Conservation (phyloP, 495 filamentous ascomycete genomes). For the Trichoderma erinaceum region DNA sequence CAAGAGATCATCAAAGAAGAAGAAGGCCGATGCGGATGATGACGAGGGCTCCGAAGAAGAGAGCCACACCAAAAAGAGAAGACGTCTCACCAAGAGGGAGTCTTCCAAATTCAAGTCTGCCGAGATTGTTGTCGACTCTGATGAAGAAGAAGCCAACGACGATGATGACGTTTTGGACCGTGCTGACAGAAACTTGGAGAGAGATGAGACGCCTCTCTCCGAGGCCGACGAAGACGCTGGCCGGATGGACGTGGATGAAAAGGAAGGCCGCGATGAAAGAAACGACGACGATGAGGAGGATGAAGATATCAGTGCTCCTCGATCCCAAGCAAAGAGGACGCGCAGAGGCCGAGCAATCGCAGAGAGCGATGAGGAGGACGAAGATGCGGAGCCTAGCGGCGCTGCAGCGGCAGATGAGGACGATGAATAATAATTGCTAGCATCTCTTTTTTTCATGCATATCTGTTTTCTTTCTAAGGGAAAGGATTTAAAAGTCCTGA, state of each 20-base stretch:
- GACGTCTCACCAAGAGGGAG: conserved; percentile 52
- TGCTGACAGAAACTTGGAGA: conserved; percentile 35
- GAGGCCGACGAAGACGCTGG: conserved; percentile 24
- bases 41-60: conserved; percentile 41
- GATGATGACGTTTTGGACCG: conserved; percentile 38
- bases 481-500: background rate
- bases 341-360: conserved; percentile 38
- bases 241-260: conserved; percentile 22
- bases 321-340: conserved; percentile 27
- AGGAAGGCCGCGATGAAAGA: conserved; percentile 19
- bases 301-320: conserved; percentile 30
- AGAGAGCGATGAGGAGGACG: conserved; percentile 43
- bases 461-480: background rate
- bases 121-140: conserved; percentile 72
- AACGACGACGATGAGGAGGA: conserved; percentile 41
- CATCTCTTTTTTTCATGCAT: background rate
- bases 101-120: conserved; percentile 67
- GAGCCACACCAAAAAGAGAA: conserved; percentile 55
- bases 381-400: conserved; percentile 16
- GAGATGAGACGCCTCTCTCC: conserved; percentile 23
- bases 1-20: conserved; percentile 59
- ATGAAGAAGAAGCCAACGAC: conserved; percentile 32
- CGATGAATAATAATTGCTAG: background rate
- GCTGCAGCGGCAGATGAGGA: conserved; percentile 18
- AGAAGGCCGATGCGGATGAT: conserved; percentile 52